Conservation (phyloP, 1,284 basidiomycete species). For the Puccinia hordei region DNA sequence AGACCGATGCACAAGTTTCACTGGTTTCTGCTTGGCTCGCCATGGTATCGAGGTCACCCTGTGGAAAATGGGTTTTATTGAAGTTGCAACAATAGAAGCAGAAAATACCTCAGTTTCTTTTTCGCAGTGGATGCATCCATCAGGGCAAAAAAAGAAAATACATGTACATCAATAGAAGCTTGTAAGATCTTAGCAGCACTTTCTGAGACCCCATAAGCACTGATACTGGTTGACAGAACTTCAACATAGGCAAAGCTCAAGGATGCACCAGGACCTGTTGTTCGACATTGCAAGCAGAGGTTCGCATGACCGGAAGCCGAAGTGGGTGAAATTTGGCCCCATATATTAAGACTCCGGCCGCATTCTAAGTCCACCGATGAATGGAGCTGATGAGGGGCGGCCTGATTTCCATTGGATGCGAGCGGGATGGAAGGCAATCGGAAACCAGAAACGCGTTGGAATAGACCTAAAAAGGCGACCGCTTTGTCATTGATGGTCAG, state of each 20-base stretch:
- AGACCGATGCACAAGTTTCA: neutral
- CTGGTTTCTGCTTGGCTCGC: neutral
- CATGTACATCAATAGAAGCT: neutral
- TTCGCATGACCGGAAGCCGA: constrained; percentile 9
- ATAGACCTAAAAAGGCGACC: neutral
- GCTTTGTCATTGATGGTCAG: neutral
- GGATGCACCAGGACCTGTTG: neutral
- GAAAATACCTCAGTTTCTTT: neutral
- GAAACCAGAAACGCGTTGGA: neutral
- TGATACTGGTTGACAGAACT: constrained; percentile 1
- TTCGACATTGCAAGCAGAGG: constrained; percentile 25
- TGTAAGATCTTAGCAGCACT: constrained; percentile 12
- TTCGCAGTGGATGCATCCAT: neutral
- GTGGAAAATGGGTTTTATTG: neutral
- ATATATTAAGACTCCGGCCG: neutral
- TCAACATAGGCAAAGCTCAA: neutral
- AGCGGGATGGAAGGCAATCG: neutral
- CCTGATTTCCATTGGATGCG: neutral
- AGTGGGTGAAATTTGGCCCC: constrained; percentile 11
- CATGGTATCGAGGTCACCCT: neutral
- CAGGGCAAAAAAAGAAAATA: neutral
- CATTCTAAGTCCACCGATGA: neutral
- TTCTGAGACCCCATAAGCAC: constrained; percentile 6
- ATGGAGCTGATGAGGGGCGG: neutral
- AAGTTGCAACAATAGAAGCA: neutral